Base-by-base conservation (phyloP, 768 basidiomycete genomes). In the Leucosporidium yakuticum region DNA sequence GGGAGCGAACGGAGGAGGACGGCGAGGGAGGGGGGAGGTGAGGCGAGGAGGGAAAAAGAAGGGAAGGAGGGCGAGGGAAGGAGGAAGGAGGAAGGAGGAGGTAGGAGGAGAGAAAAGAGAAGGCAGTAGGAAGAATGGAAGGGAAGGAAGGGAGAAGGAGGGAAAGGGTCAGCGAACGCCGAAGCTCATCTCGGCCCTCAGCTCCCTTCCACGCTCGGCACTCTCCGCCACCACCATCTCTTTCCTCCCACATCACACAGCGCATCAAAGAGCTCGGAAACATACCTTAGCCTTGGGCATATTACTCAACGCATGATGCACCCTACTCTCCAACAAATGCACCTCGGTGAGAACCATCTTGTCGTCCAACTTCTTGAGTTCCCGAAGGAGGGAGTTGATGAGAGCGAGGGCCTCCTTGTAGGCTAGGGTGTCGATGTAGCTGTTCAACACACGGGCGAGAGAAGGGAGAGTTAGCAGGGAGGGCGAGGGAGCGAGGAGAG, bases 341-440 rank as follows among this genome's bases (percentile, higher is more conserved):
- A 98, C 93, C 77, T 98, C 95, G 4, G 94, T 97, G 36, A 99
- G 83, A 69, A 98, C 90, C 85, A 95, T 88, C 82, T 98, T 98
- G 81, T 98, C 96, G 78, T 99, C 95, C 32, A 99, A 81, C 31
- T 87, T 85, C 79, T 90, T 92, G 25, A 99, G 84, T 79, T 98
- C 96, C 2, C 87, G 87, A 44, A 98, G 83, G n/a, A 99, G 84
- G 0, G 83, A 82, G 68, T 94, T 92, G 70, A 97, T 93, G 60
- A 91, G 83, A 0, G 84, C 75, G 20, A 97, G 83, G 0, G 95
- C 92, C 0, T 85, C 83, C 74, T 88, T 87, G 82, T 85, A 90
- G 74, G 89, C 85, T 31, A 84, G 81, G 0, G 86, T 82, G 67
- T 92, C 90, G 31, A 96, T 83, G 70, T 74, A 78, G 39, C 78